Base-by-base conservation (phyloP, 176 grass and related monocot species). In the Puya raimondii region DNA sequence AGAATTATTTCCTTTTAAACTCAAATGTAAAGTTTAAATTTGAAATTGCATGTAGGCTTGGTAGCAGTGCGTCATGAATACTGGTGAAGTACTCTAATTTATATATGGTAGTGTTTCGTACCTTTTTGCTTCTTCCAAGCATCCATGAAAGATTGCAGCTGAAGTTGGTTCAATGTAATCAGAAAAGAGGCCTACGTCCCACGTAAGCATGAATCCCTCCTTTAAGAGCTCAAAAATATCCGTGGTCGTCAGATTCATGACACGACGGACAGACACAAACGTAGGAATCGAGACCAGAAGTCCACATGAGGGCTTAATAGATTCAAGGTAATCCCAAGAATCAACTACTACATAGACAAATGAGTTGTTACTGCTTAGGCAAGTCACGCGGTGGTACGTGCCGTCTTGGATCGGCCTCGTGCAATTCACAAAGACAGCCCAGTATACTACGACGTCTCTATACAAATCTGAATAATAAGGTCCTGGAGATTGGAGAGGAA, bases 281-380 rank as follows among this genome's bases (percentile, higher is more conserved):
- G 7, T 16, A 29, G 65, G 68, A 75, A 15, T 11, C 64, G 49
- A 70, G 1, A 79, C 82, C 11, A 89, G 6, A 17, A 56, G 82
- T 10, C 70, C 61, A 4, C 82, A 89, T 0, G 79, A 85, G n/a
- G 82, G 56, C 25, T 73, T 12, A 0, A 89, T 23, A 14, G 2
- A 1, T 0, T 0, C 0, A 48, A 70, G n/a, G n/a, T 14, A 4
- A 0, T 0, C 15, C 9, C 1, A 12, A 29, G 18, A 4, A 0
- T 0, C 0, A 21, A 3, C 13, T 0, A 26, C 0, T 15, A 82
- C 42, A 2, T 82, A 85, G 9, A 89, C 76, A 42, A 85, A 89
- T 13, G 67, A 74, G 17, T 64, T 1, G 0, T 10, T 63, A 3
- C 50, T 63, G 23, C 72, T 74, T 10, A 80, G 12, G 68, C 87